Evolutionary conservation across 192 early-diverging fungal genomes (phyloP), one percentile per base, ranked within the genome.

Genomic region (Backusella tuberculispora): DNA sequence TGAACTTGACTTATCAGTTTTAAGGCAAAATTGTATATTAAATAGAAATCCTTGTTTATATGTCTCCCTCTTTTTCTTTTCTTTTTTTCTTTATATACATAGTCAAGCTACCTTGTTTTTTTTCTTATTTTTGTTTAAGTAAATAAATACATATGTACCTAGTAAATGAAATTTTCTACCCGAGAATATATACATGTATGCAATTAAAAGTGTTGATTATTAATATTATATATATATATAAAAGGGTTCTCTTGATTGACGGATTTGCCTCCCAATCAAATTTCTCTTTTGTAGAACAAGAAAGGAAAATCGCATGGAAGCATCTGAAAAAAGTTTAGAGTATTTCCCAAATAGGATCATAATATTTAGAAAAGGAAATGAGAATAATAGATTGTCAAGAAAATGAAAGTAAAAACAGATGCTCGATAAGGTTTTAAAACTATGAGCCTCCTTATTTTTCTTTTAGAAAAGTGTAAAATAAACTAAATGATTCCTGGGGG

Each of bases 1-100:
- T 19, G 8, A 53, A 53, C 19, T 53, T 53, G n/a, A 53, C 19
- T 21, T 53, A 53, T 19, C 50, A 56, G 53, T 56, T 9, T 24
- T 56, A 56, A 24, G 24, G 9, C 12, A 10, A 24, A 21, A 26
- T 26, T 56, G 53, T 56, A 56, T 56, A 56, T 56, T 26, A 56
- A 56, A 21, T 56, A 56, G 19, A 56, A 24, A 56, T 56, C 24
- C 24, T 26, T 56, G 53, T 56, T 56, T 56, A 56, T 56, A 26
- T 56, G 5, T 56, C 21, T 10, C 8, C 8, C 8, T 10, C 19
- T 50, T 50, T 3, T 2, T 10, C 8, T 56, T 10, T 56, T 24
- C 6, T 6, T 56, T 56, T 13, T 24, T 8, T n/a, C 21, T 10
- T 13, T 56, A 21, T 21, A 56, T n/a, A n/a, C n/a, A n/a, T n/a